These are phyloP conservation scores for Leishmania tarentolae DNA, from an alignment of 208 protist species.

Conservation along the genomic window DNA sequence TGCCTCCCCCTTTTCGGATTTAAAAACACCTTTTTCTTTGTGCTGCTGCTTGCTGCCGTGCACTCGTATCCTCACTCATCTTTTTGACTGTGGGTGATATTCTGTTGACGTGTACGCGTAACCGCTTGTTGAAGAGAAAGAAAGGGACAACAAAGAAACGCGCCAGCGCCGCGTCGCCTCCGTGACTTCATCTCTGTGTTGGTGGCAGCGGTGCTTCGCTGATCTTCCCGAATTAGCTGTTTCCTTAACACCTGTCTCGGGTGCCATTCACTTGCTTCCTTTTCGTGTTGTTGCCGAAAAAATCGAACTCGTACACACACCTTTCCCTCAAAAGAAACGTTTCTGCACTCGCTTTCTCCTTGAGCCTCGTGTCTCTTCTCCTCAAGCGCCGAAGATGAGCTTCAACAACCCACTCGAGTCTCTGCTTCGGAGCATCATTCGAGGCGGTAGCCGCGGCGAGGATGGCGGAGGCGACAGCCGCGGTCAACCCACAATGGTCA, in stretches of 20 bases:
- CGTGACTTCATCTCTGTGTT: neutral
- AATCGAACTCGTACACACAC: neutral
- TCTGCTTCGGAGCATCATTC: constrained; percentile 21
- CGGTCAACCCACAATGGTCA: constrained; percentile 19
- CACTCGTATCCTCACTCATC: neutral
- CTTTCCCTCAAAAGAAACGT: neutral
- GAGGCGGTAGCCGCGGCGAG: constrained; percentile 7
- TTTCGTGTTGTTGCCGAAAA: neutral
- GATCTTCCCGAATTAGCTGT: too few relatives aligned
- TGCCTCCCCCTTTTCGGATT: neutral
- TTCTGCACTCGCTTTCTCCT: neutral
- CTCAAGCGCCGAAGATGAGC: constrained; percentile 7
- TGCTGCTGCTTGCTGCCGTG: neutral
- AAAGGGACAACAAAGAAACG: neutral
- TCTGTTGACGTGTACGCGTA: neutral
- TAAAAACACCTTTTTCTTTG: neutral
- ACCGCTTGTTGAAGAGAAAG: neutral
- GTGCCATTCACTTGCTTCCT: neutral
- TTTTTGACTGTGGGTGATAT: neutral
- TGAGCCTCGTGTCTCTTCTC: neutral
- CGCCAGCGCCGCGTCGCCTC: neutral
- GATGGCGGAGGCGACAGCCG: neutral
- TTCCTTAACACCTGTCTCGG: neutral
- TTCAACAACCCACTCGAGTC: constrained; percentile 20
- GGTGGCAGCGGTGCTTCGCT: neutral